phyloP scores from a whole-genome alignment of 2,329 filamentous ascomycete species.

The Fusarium proliferatum region DNA sequence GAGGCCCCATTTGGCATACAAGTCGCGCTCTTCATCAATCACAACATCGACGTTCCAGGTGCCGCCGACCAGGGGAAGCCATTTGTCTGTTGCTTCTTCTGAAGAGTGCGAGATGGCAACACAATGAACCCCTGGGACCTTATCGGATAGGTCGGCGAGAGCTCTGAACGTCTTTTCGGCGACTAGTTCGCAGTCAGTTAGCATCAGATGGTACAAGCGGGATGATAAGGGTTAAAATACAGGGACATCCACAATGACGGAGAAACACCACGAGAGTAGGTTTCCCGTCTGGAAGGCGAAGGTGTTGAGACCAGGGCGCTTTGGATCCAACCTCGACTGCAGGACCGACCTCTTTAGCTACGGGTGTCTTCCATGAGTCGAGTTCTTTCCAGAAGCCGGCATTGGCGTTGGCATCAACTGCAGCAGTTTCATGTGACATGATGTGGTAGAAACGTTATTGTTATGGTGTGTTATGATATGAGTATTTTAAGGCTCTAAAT shows the following conservation, averaged over 20 bases:
- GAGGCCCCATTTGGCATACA: conserved; percentile 75
- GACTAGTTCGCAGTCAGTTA: conserved; percentile 56
- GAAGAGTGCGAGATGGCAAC: conserved; percentile 72
- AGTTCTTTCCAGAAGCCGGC: conserved; percentile 52
- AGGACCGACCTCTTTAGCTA: conserved; percentile 56
- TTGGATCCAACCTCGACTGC: conserved; percentile 63
- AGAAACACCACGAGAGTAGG: conserved; percentile 75
- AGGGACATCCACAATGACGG: conserved; percentile 79
- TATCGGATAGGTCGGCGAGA: conserved; percentile 63
- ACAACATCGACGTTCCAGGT: conserved; percentile 68
- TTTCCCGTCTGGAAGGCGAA: conserved; percentile 64
- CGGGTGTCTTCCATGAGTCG: conserved; percentile 55
- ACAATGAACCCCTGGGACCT: conserved; percentile 63
- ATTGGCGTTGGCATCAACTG: conserved; percentile 4
- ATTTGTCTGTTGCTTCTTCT: conserved; percentile 63
- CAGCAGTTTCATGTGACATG: conserved; percentile 31
- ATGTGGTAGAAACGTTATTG: not conserved
- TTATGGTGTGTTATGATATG: not conserved
- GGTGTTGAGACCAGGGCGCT: conserved; percentile 65
- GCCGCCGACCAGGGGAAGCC: conserved; percentile 67
- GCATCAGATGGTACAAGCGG: not conserved
- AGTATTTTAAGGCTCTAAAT: not conserved
- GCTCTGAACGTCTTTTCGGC: conserved; percentile 73
- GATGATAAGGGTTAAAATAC: conserved; percentile 53
- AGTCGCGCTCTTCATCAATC: conserved; percentile 67